Evolutionary conservation across 257 asterid genomes (phyloP), one percentile per base, ranked within the genome.

Genomic region (Thymus quinquecostatus): DNA sequence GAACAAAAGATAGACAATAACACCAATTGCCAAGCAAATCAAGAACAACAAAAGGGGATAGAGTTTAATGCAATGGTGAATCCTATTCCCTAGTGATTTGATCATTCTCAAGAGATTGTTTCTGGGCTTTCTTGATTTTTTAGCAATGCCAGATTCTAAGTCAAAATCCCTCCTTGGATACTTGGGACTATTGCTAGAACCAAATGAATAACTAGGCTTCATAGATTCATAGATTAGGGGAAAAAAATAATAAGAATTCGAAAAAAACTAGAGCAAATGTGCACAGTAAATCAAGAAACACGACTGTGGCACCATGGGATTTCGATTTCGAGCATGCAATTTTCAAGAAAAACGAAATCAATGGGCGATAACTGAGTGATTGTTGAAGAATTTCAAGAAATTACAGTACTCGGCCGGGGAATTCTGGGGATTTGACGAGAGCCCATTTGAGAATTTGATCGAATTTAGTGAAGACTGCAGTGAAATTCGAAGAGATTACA

Each of bases 161-260:
- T 94, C 99, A 72, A 91, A 91, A 64, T 94, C 98, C 54, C 85
- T 86, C 77, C 95, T 85, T 14, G 85, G 87, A 77, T 91, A 88
- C 79, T 91, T 89, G 27, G 98, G 96, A 53, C 97, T 91, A 12
- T 73, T 86, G 51, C 83, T 78, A 60, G 91, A 75, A 60, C 79
- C 94, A 71, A 82, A 77, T 66, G 97, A 73, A 56, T 86, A 78
- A 53, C 69, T 91, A 60, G 67, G 83, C 97, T 87, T 94, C 99
- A 94, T 94, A 78, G 93, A 85, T 74, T 54, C 21, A 21, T 21
- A 21, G 21, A 21, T 21, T 21, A 21, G 21, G 21, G 21, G 21
- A 21, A 21, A 72, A 27, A 30, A 32, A 43, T 0, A 43, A 43
- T 6, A 1, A 10, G 48, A 43, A 43, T 43, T 43, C 48, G 11